Percentiles rank a stretch among this genome's conserved stretches.
These are phyloP conservation scores for Trichoderma citrinoviride DNA, from an alignment of 2,329 filamentous ascomycete genomes.

Conservation along the genomic window DNA sequence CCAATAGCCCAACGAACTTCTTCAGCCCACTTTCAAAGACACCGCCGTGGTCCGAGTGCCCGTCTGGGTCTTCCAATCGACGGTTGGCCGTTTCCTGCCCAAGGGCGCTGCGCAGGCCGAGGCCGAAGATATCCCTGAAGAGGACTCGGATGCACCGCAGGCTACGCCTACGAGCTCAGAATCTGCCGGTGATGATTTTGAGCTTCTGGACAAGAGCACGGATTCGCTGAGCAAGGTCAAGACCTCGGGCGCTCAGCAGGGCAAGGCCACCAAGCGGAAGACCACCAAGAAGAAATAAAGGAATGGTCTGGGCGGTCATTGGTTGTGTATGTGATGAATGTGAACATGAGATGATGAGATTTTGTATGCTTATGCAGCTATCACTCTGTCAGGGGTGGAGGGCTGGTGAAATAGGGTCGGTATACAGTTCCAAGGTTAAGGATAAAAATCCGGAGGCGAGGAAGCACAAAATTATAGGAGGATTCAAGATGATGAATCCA, in stretches of 20 bases:
- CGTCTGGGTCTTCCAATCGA: slow-evolving; percentile 63
- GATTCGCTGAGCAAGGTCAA: slow-evolving; percentile 54
- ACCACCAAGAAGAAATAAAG: slow-evolving; percentile 21
- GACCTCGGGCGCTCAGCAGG: slow-evolving; percentile 47
- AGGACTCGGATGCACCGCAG: slow-evolving; percentile 48
- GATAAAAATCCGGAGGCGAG: not conserved
- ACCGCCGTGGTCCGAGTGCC: slow-evolving; percentile 82
- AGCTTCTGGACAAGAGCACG: slow-evolving; percentile 60
- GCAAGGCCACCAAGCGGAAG: slow-evolving; percentile 41
- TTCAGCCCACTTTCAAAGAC: slow-evolving; percentile 71
- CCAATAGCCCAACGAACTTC: slow-evolving; percentile 71
- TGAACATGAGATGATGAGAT: slow-evolving; percentile 5
- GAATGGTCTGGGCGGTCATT: not conserved
- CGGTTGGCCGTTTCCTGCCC: slow-evolving; percentile 50
- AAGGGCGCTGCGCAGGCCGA: slow-evolving; percentile 36
- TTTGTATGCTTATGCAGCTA: not conserved
- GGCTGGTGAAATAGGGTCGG: not conserved
- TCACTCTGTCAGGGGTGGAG: not conserved
- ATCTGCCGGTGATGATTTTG: slow-evolving; percentile 60
- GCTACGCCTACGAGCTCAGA: slow-evolving; percentile 55
- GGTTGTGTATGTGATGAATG: not conserved
- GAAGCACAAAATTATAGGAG: not conserved
- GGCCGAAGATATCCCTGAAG: slow-evolving; percentile 42
- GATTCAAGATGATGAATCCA: not conserved
- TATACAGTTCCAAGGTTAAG: not conserved